phyloP scores from a whole-genome alignment of 176 grass and related monocot genomes.

The Juncus effusus region DNA sequence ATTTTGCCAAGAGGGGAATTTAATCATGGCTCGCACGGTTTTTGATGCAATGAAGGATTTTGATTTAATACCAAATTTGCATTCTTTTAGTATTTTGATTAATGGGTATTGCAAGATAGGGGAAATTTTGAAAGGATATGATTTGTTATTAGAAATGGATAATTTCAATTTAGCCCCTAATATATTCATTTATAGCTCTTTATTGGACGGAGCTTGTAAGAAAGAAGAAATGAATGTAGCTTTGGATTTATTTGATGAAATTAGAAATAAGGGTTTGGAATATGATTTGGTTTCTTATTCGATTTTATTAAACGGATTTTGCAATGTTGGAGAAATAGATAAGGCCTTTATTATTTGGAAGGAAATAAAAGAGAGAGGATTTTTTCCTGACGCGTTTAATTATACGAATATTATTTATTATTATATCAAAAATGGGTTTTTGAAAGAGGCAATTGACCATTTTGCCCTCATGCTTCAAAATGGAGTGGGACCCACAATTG shows the following conservation, averaged over 20 bases:
- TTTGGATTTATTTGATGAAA: constrained; percentile 10
- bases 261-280: neutral
- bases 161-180: neutral
- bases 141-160: constrained; percentile 8
- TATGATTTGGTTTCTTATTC: constrained; percentile 11
- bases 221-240: constrained; percentile 10
- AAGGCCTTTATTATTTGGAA: neutral
- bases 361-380: neutral
- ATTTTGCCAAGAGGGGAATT: constrained; percentile 24
- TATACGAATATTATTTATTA: constrained; percentile 10
- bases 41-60: constrained; percentile 29
- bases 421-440: constrained; percentile 26
- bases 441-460: constrained; percentile 30
- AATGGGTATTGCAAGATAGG: constrained; percentile 3
- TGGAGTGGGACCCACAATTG: constrained; percentile 28
- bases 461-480: constrained; percentile 30
- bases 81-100: constrained; percentile 12
- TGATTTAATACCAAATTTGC: constrained; percentile 18
- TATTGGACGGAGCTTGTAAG: constrained; percentile 3
- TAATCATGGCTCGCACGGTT: constrained; percentile 17
- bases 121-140: neutral
- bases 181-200: constrained; percentile 1
- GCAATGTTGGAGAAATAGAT: neutral
- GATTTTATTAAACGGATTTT: constrained; percentile 21
- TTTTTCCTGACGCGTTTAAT: neutral